A percentile compares a stretch with the other conserved stretches of the same genome.
phyloP scores from a whole-genome alignment of 2,329 filamentous ascomycete species.

The Phialemonium atrogriseum region DNA sequence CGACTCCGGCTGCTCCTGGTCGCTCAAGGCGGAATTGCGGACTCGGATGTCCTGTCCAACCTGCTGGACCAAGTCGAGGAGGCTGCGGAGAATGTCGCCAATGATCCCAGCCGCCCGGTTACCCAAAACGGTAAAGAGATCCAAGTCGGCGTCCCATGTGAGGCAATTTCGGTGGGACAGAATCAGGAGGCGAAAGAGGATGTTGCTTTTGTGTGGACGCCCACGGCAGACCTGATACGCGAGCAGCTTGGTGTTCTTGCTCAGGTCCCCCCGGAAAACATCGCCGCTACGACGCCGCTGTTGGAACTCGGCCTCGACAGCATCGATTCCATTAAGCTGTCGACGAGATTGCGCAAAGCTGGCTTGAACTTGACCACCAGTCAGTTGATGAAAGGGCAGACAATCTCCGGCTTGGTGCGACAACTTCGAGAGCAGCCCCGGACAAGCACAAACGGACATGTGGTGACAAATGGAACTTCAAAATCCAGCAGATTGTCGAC shows the following conservation, averaged over 20 bases:
- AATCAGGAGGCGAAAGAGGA: no score
- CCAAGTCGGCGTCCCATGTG: no score
- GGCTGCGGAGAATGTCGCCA: no score
- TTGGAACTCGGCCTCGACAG: slow-evolving; percentile 84
- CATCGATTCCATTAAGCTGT: slow-evolving; percentile 82
- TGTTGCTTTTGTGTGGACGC: slow-evolving; percentile 52
- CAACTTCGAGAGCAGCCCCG: slow-evolving; percentile 11
- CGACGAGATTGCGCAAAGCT: slow-evolving; percentile 56
- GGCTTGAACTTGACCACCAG: slow-evolving; percentile 61
- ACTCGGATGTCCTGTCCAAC: slow-evolving; percentile 17
- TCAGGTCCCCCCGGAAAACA: slow-evolving; percentile 35
- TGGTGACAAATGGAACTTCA: not conserved
- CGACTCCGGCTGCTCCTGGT: slow-evolving; percentile 51
- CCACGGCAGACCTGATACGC: slow-evolving; percentile 43
- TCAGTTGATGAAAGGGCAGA: slow-evolving; percentile 65
- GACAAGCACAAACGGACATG: no score
- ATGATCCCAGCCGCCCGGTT: no score
- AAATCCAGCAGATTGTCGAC: no score
- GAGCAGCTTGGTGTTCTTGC: slow-evolving; percentile 57
- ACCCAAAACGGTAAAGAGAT: no score
- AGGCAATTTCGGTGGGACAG: no score
- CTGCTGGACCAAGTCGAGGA: slow-evolving; percentile 33
- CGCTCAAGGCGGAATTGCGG: slow-evolving; percentile 36
- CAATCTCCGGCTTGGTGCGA: slow-evolving; percentile 51
- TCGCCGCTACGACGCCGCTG: slow-evolving; percentile 56